Evolutionary conservation across 805 yeast species (phyloP), one percentile per base, ranked within the genome.

Genomic region (Pichia phayaonensis): DNA sequence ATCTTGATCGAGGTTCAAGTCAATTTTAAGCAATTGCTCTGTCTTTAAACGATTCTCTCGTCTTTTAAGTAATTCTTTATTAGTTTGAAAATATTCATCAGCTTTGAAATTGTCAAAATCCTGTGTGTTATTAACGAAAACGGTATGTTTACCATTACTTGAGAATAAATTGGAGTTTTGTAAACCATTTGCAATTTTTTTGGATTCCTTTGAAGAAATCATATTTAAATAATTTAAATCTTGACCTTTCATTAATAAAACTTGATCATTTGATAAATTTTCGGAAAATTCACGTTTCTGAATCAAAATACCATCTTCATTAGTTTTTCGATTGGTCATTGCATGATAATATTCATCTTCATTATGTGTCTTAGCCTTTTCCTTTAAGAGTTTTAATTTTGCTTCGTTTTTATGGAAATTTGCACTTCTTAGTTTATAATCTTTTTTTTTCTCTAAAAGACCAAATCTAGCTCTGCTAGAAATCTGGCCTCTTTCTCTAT

Each of bases 301-400:
- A 12, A 85, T 65, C 45, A 85, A 61, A 10, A 86, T 74, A 1
- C 97, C 97, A 12, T 76, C 71, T 2, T 73, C 69, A 56, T 89
- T 95, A 5, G 94, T 81, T 59, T 74, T 76, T 53, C 74, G 72
- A 15, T 76, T 73, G 31, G 83, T 79, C 99, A 94, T 94, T 21
- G 89, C 94, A 78, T 89, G 96, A 67, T 92, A 90, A 71, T 86
- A 94, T 68, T 94, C 99, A 75, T 94, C 99, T 16, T 95, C 95
- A 64, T 94, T 94, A 59, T 89, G 77, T 43, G 75, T 74, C 38
- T 75, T 71, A 2, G 86, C 95, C 63, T 89, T 92, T 41, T 74
- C 73, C 57, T 86, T 80, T 51, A 94, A 75, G 1, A 84, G 74
- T 68, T 86, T 86, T 47, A 94, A 59, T 38, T 80, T 81, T 16